Conservation (phyloP, 2,329 filamentous ascomycete genomes). For the Neonectria ditissima region DNA sequence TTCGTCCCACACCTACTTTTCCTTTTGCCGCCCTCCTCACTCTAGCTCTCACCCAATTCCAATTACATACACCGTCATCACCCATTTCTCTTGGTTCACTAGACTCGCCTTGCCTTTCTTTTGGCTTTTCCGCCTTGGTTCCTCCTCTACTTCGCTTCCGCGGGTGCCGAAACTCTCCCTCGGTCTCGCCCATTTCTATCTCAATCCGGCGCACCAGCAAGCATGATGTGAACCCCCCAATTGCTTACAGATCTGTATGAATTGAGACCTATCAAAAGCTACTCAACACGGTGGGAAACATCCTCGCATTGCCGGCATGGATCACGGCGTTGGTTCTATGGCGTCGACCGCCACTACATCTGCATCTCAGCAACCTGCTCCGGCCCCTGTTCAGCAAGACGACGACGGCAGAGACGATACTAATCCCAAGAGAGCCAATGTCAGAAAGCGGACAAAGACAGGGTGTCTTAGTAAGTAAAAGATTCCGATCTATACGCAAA, state of each 20-base stretch:
- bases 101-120: neutral
- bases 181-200: conserved; percentile 15
- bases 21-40: conserved; percentile 2
- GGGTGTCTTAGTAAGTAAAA: conserved; percentile 82
- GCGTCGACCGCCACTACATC: conserved; percentile 24
- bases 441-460: conserved; percentile 85
- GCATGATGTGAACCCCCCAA: conserved; percentile 39
- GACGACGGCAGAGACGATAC: conserved; percentile 55
- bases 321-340: conserved; percentile 28
- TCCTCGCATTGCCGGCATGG: conserved; percentile 30
- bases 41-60: neutral
- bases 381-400: conserved; percentile 49
- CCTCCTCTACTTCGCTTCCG: conserved; percentile 21
- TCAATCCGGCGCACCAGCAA: conserved; percentile 20
- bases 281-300: conserved; percentile 7
- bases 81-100: conserved; percentile 4
- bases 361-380: conserved; percentile 42
- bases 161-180: conserved; percentile 23
- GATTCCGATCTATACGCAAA: neutral
- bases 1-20: conserved; percentile 11
- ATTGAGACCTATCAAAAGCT: conserved; percentile 23
- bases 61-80: neutral
- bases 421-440: conserved; percentile 60
- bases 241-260: conserved; percentile 21
- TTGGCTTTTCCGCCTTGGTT: conserved; percentile 14